Evolutionary conservation across 148 eudicot genomes (phyloP).

Genomic region (Cornus kousa): DNA sequence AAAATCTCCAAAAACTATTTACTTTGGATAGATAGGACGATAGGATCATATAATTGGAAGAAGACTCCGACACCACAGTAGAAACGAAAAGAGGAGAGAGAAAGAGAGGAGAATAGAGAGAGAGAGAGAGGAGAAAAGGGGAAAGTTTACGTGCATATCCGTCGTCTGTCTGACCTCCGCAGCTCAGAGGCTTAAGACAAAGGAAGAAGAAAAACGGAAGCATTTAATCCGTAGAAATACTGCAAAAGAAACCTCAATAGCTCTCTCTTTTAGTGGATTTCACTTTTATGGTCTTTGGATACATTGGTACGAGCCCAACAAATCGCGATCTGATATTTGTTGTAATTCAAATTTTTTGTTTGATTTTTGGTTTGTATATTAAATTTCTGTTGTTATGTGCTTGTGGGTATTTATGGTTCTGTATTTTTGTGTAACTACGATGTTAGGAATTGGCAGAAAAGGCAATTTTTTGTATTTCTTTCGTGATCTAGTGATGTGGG

Average conservation of each 20-base stretch:
- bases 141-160: background rate
- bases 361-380: background rate
- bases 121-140: slow-evolving; percentile 4
- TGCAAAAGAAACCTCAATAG: background rate
- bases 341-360: background rate
- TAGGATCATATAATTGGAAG: slow-evolving; percentile 7
- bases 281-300: slow-evolving; percentile 1
- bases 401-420: background rate
- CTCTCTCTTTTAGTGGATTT: slow-evolving; percentile 6
- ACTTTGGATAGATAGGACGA: background rate
- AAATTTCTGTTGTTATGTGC: background rate
- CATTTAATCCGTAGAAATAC: background rate
- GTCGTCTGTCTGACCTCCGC: background rate
- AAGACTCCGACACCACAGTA: slow-evolving; percentile 7
- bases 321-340: background rate
- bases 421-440: background rate
- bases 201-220: slow-evolving; percentile 3
- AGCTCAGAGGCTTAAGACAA: background rate
- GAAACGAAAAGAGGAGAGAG: background rate
- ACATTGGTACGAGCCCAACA: background rate
- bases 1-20: no score
- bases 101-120: background rate
- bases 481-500: slow-evolving; percentile 6
- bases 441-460: background rate
- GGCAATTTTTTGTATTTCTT: background rate